Evolutionary conservation across 2,329 filamentous ascomycete genomes (phyloP), one percentile per base, ranked within the genome.

Genomic region (Huntiella savannae): DNA sequence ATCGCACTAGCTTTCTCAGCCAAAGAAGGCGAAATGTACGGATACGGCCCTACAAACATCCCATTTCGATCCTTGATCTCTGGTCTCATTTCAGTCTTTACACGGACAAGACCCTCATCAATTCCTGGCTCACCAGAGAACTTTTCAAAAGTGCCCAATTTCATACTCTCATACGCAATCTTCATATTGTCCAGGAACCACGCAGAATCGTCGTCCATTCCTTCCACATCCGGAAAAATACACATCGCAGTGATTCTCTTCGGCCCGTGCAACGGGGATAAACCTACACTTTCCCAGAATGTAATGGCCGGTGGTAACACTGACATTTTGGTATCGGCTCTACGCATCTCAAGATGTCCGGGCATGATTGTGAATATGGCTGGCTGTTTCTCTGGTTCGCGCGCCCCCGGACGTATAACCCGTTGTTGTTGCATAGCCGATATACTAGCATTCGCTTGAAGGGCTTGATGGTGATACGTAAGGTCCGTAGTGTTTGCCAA

Each of bases 271-370:
- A 74, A 73, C 3, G 84, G 84, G 1, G 75, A 75, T 1, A 93
- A 67, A 0, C 82, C 81, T 13, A 92, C 63, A 40, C 78, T 77
- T 56, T 91, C 83, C 85, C 84, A 92, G 55, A 91, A 93, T 1
- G 70, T 64, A 15, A 88, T 64, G 0, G 82, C 79, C 1, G 82
- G 73, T 2, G 84, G 81, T 16, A 88, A 65, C 35, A 92, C 66
- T 8, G 85, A 83, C 47, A 86, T 70, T 41, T 71, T 73, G 1
- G 70, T 69, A 35, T 85, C 79, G 15, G 76, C 73, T 45, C 83
- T 70, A 42, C 78, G 77, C 8, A 92, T 66, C 52, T 83, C 77
- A 34, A 91, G 63, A 54, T 82, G 78, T 1, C 83, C 82, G 0
- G 76, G 65, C 1, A 73, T 70, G 2, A 91, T 72, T 36, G 68